Base-by-base conservation (phyloP, 441 rosid genomes). In the Erodium moschatum region DNA sequence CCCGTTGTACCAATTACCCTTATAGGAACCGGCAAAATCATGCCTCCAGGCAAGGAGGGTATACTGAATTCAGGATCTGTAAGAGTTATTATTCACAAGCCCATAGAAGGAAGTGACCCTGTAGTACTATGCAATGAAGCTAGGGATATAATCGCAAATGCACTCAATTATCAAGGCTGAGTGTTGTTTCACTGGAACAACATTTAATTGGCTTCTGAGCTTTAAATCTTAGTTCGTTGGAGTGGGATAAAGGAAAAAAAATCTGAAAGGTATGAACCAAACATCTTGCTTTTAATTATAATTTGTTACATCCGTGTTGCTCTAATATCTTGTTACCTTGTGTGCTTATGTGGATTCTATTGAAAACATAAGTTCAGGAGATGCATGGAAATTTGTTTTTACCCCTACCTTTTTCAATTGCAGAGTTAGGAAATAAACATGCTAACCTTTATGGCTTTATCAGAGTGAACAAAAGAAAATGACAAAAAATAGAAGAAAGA, bases 1-100 rank as follows among this genome's bases (percentile, higher is more conserved):
- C 90, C 92, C 4, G 88, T 90, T 4, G 82, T 93, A 21, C 98
- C 97, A 6, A 83, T 93, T 68, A 88, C 98, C 65, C 72, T 90
- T 31, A 75, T 85, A 67, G 97, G 98, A 72, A 89, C 98, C 31
- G 98, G 98, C 19, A 70, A 83, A 72, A 86, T 90, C 77, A 90
- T 90, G 98, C 98, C 96, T 18, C 38, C 86, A 0, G 95, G 97
- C 67, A 77, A 75, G 70, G 96, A 93, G 82, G 74, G 88, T 65
- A 81, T 86, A 60, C 65, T 93, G 72, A 87, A 89, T 78, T 24
- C 67, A 1, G 97, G 98, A 70, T 73, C 74, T 18, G 85, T 90
- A 1, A 89, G 79, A 81, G 85, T 90, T 67, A 72, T 91, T 70
- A 77, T 93, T 77, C 97, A 87, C 75, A 77, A 85, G 73, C 91